A percentile compares a stretch with the other conserved stretches of the same genome.
Conservation (phyloP, 805 yeast genomes). For the Torulaspora gathmanii region DNA sequence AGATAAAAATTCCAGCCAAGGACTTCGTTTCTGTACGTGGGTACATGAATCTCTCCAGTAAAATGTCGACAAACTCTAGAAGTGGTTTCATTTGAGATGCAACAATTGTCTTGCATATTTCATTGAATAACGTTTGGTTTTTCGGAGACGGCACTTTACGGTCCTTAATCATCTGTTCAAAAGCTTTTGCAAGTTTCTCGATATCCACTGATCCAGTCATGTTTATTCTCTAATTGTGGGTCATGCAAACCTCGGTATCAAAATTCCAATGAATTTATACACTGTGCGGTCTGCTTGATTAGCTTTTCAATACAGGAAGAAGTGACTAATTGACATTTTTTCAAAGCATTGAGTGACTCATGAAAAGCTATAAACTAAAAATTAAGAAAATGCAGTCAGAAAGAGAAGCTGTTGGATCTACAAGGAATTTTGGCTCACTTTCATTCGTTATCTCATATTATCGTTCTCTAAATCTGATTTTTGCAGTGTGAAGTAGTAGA, state of each 20-base stretch:
- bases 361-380: background rate
- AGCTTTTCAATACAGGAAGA: background rate
- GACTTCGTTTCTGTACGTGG: conserved; percentile 16
- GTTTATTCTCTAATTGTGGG: background rate
- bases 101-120: conserved; percentile 16
- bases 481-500: too few relatives aligned
- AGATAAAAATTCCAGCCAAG: background rate
- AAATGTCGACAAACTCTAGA: conserved; percentile 26
- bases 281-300: background rate
- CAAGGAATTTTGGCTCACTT: too few relatives aligned
- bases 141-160: conserved; percentile 10
- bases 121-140: conserved; percentile 10
- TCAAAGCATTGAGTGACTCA: background rate
- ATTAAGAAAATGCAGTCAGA: background rate
- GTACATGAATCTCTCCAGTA: conserved; percentile 30
- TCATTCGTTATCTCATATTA: too few relatives aligned
- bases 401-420: too few relatives aligned
- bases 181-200: conserved; percentile 2
- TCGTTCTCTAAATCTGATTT: too few relatives aligned
- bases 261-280: background rate
- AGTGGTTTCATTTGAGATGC: conserved; percentile 23
- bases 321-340: background rate
- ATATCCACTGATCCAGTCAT: conserved; percentile 13
- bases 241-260: background rate
- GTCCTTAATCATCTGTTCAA: conserved; percentile 11